A percentile compares a stretch with the other conserved stretches of the same genome.
These are phyloP conservation scores for Raffaelea ambrosiae DNA, from an alignment of 2,329 filamentous ascomycete species.

Conservation along the genomic window DNA sequence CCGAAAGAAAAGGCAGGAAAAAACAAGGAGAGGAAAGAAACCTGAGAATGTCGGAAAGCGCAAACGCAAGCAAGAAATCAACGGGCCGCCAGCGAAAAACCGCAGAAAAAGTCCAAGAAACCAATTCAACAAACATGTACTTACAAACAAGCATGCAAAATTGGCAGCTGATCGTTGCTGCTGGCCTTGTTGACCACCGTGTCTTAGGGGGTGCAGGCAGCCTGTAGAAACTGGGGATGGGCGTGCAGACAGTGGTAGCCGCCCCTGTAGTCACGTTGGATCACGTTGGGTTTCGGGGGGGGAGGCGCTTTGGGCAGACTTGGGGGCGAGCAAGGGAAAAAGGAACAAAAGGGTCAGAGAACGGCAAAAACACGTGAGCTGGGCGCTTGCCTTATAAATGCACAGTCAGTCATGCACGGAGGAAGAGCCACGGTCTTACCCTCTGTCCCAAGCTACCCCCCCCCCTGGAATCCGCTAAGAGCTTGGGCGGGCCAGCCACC, in stretches of 20 bases:
- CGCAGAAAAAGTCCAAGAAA: neutral
- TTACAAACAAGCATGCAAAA: no score
- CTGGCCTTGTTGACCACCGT: no score
- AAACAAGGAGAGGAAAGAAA: neutral
- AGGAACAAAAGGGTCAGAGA: neutral
- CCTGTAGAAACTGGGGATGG: no score
- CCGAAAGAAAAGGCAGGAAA: neutral
- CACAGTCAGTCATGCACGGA: no score
- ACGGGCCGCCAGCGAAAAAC: neutral
- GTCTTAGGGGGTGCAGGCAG: no score
- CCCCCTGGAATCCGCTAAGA: no score
- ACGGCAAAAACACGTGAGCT: slow-evolving; percentile 5
- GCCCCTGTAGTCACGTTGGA: neutral
- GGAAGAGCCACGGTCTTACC: neutral
- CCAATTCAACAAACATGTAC: no score
- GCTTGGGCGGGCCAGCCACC: neutral
- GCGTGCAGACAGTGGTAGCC: neutral
- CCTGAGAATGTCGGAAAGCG: no score
- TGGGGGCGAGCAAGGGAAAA: no score
- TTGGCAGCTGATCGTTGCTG: no score
- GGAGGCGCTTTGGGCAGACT: no score
- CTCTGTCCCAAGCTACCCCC: neutral
- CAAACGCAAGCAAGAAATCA: no score
- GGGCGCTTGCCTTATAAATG: neutral
- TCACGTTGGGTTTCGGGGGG: neutral